Percentiles rank a stretch among this genome's conserved stretches.
phyloP scores from a whole-genome alignment of 2,329 filamentous ascomycete species.

The Venturia carpophila region DNA sequence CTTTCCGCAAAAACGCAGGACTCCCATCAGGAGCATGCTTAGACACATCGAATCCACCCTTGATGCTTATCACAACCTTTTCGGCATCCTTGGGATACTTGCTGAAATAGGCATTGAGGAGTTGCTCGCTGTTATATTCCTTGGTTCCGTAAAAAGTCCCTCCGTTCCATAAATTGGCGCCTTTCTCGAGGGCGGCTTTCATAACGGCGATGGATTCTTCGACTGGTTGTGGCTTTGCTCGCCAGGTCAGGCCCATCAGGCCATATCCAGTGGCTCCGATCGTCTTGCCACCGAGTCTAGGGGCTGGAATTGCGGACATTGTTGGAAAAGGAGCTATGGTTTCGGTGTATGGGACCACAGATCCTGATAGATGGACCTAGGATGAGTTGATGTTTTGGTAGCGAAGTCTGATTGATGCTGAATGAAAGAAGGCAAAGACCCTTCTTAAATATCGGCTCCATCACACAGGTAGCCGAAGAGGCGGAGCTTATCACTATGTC shows the following conservation, averaged over 20 bases:
- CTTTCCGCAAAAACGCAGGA: constrained; percentile 35
- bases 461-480: not conserved
- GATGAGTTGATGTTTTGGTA: not conserved
- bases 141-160: constrained; percentile 43
- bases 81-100: constrained; percentile 44
- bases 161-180: constrained; percentile 44
- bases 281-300: constrained; percentile 29
- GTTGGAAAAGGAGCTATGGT: not conserved
- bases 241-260: constrained; percentile 45
- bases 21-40: constrained; percentile 34
- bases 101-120: constrained; percentile 45
- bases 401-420: not conserved
- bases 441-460: not conserved
- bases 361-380: too few species aligned
- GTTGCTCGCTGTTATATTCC: constrained; percentile 40
- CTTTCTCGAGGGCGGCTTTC: constrained; percentile 35
- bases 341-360: too few species aligned
- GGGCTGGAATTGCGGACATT: not conserved
- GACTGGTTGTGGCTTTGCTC: constrained; percentile 31
- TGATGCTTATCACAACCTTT: constrained; percentile 44
- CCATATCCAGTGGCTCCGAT: constrained; percentile 40
- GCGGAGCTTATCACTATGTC: not conserved
- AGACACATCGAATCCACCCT: constrained; percentile 35
- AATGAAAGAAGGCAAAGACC: not conserved
- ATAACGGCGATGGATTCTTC: constrained; percentile 38